Percentiles rank a stretch among this genome's conserved stretches.
phyloP scores from a whole-genome alignment of 768 basidiomycete species.

The Pisolithus marmoratus region DNA sequence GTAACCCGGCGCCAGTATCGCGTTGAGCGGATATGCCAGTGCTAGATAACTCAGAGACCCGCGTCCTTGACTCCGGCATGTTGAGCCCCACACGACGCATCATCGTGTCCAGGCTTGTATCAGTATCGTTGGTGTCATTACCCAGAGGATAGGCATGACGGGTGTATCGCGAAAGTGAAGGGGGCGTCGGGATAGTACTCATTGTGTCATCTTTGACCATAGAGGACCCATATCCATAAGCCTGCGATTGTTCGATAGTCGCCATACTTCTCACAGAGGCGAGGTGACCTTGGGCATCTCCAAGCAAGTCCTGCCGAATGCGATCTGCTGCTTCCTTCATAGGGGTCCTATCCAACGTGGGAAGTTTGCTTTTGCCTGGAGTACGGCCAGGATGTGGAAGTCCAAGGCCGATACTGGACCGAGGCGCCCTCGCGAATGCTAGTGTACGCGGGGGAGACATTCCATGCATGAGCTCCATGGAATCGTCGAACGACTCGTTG shows the following conservation, averaged over 20 bases:
- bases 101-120: constrained; percentile 64
- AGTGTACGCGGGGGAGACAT: constrained; percentile 53
- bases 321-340: constrained; percentile 64
- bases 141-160: constrained; percentile 31
- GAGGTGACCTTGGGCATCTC: constrained; percentile 40
- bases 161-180: constrained; percentile 66
- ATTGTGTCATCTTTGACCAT: constrained; percentile 48
- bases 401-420: constrained; percentile 27
- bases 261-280: constrained; percentile 10
- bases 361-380: constrained; percentile 50
- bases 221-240: constrained; percentile 19
- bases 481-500: constrained; percentile 33
- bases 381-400: constrained; percentile 48
- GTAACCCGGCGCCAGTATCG: neutral
- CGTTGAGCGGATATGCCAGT: constrained; percentile 7
- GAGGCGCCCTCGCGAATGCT: constrained; percentile 41
- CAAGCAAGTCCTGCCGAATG: constrained; percentile 61
- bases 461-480: constrained; percentile 33
- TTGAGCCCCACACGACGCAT: constrained; percentile 56
- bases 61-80: constrained; percentile 30
- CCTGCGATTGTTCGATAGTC: constrained; percentile 22
- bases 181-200: constrained; percentile 65
- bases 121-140: constrained; percentile 42
- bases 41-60: constrained; percentile 10
- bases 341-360: constrained; percentile 57